phyloP scores from a whole-genome alignment of 805 yeast genomes.

The Danielia reshetovae region DNA sequence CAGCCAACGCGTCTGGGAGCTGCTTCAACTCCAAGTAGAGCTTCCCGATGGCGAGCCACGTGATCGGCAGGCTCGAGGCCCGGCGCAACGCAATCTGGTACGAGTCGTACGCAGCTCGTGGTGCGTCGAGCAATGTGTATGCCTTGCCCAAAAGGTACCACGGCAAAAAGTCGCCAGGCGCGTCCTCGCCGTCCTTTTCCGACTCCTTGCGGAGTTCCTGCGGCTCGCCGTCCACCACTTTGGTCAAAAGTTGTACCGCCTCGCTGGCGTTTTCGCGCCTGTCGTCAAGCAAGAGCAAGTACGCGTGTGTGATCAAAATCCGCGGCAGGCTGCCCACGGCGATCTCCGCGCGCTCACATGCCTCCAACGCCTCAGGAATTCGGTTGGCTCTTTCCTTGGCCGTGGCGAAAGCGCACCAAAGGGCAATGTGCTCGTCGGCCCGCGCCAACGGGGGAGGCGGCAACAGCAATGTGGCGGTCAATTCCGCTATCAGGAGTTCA shows the following conservation, averaged over 20 bases:
- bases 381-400: conserved; percentile 51
- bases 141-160: conserved; percentile 56
- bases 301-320: conserved; percentile 46
- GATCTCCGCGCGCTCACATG: conserved; percentile 46
- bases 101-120: conserved; percentile 51
- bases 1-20: conserved; percentile 61
- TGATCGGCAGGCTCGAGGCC: conserved; percentile 51
- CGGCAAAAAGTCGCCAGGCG: conserved; percentile 50
- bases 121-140: conserved; percentile 42
- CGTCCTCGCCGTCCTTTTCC: conserved; percentile 17
- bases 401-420: conserved; percentile 53
- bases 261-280: conserved; percentile 13
- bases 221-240: conserved; percentile 18
- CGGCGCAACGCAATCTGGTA: conserved; percentile 52
- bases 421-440: conserved; percentile 43
- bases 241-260: conserved; percentile 17
- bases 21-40: conserved; percentile 57
- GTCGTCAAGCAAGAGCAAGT: conserved; percentile 38
- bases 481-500: conserved; percentile 47
- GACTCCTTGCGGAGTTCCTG: conserved; percentile 8
- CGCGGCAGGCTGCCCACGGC: conserved; percentile 44
- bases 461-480: conserved; percentile 46
- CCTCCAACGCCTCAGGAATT: conserved; percentile 44
- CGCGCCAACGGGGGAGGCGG: conserved; percentile 46
- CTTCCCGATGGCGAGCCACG: conserved; percentile 66